Evolutionary conservation across 2,329 filamentous ascomycete genomes (phyloP), one percentile per base, ranked within the genome.

Genomic region (Colletotrichum limetticola): DNA sequence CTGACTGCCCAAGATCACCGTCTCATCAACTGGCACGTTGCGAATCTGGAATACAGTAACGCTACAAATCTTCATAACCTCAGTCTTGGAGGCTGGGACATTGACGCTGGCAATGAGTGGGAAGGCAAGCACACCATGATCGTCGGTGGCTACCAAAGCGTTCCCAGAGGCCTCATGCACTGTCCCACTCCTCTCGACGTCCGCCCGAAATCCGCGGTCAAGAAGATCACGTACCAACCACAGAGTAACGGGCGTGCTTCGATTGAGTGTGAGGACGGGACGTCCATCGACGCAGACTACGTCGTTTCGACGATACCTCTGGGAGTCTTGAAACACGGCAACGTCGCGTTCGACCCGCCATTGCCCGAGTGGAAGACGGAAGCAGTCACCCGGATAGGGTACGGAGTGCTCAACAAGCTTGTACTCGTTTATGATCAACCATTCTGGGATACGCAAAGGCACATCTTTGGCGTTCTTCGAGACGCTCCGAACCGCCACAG

Each of bases 11-110:
- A 95, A 79, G 97, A 99, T 78, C 92, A 97, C 82, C 91, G 97
- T 58, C 86, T 99, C 19, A 89, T 98, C 78, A 99, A 98, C 79
- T 99, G 97, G 97, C 97, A 99, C 82, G 93, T 98, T 81, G 97
- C 97, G 76, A 99, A 99, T 79, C 88, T 99, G 16, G 97, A 99
- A 82, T 99, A 99, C 80, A 97, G 96, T 75, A 99, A 98, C 81
- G 97, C 97, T 2, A 94, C 92, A 2, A 97, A 95, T 76, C 91
- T 98, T 67, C 92, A 93, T 76, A 93, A 93, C 75, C 89, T 99
- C 22, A 98, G 96, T 81, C 89, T 99, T 16, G 91, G 92, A 8
- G 92, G 95, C 0, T 98, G 97, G 94, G 97, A 99, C 82, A 95
- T 99, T 78, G 97, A 99, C 79, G 95, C 95, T 62, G 97, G 97